Base-by-base conservation (phyloP, 495 filamentous ascomycete genomes). In the Cladorrhinum samala region DNA sequence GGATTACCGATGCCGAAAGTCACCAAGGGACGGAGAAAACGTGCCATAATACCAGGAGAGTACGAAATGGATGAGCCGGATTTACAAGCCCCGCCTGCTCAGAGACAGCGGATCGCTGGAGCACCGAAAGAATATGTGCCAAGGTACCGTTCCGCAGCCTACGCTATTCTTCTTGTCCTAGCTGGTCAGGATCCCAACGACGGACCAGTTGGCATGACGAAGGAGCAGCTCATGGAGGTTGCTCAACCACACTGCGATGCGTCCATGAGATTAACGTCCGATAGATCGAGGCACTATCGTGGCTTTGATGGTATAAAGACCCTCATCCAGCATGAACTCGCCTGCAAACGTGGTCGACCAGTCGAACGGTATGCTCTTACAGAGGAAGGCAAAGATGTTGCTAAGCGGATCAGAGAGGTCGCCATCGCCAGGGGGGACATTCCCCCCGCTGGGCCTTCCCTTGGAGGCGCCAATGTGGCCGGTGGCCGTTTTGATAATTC, bases 281-380 rank as follows among this genome's bases (percentile, higher is more conserved):
- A 90, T 46, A 71, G 85, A 2, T 83, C 72, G 4, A 86, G 81
- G 57, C 87, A 77, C 61, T 89, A 88, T 57, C 93, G 88, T 2
- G 89, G 88, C 0, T 94, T 89, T 89, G 84, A 77, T 61, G 88
- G 87, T 0, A 94, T 94, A 81, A 91, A 88, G 59, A 87, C 84
- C 0, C 70, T 93, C 23, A 58, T 83, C 2, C 72, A 82, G 23
- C 91, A 91, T 66, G 87, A 91, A 39, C 72, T 91, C 9, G 87
- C 91, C 0, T 84, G 83, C 53, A 81, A 86, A 48, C 79, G 80
- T 37, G 85, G 87, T 1, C 75, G 84, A 23, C 88, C 88, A 1
- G 65, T 83, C 13, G 74, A 82, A 46, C 84, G 78, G 57, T 94
- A 89, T 65, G 66, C 70, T 3, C 73, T 94, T 14, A 88, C 86